phyloP scores from a whole-genome alignment of 1,139 yeast genomes.

The Taphrina sp. region DNA sequence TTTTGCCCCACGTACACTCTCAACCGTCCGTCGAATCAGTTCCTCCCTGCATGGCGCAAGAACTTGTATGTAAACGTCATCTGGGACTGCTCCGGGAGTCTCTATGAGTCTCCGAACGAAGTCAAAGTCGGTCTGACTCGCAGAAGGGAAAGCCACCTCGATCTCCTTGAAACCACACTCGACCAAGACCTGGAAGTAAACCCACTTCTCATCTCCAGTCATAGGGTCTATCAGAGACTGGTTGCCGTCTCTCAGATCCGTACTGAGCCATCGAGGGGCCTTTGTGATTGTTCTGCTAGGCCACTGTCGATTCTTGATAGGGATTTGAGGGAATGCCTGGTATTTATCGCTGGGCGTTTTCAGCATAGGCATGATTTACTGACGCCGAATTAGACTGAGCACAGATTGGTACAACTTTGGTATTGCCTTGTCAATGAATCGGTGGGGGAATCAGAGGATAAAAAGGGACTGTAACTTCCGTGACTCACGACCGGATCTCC shows the following conservation, averaged over 20 bases:
- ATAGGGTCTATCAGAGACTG: constrained; percentile 89
- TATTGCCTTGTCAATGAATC: not conserved
- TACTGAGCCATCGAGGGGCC: constrained; percentile 95
- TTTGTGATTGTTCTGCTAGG: constrained; percentile 69
- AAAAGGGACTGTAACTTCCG: not conserved
- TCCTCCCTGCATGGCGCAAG: constrained; percentile 91
- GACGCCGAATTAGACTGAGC: too few species aligned
- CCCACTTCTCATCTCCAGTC: constrained; percentile 85
- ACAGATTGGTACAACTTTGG: too few species aligned
- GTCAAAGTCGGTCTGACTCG: constrained; percentile 93
- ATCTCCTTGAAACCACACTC: constrained; percentile 94
- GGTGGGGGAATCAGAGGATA: not conserved
- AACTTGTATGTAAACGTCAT: constrained; percentile 87
- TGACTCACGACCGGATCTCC: too few species aligned
- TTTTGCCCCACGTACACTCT: constrained; percentile 83
- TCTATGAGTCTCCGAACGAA: constrained; percentile 91
- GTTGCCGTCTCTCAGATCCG: constrained; percentile 95
- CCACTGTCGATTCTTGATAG: constrained; percentile 81
- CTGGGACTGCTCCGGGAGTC: constrained; percentile 63
- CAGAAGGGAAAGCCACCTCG: constrained; percentile 94
- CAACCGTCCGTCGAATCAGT: constrained; percentile 82
- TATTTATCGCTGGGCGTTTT: constrained; percentile 79
- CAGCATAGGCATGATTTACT: constrained; percentile 49
- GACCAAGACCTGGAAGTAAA: constrained; percentile 78
- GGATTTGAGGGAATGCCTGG: constrained; percentile 62